A percentile compares a stretch with the other conserved stretches of the same genome.
Conservation (phyloP, 495 filamentous ascomycete species). For the Penicillium roqueforti region DNA sequence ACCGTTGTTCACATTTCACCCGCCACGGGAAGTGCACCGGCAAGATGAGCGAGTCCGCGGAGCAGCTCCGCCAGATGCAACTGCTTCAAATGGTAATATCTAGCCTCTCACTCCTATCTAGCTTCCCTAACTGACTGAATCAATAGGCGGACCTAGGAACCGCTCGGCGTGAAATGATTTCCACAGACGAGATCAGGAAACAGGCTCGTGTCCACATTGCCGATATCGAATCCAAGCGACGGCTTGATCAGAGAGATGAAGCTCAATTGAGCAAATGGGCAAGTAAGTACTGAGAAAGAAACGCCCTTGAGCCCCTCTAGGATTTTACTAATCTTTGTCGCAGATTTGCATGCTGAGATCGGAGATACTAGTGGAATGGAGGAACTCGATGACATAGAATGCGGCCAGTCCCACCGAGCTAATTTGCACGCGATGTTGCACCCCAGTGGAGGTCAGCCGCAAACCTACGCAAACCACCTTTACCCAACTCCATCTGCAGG, state of each 20-base stretch:
- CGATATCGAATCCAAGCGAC: background rate
- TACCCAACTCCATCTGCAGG: conserved; percentile 1
- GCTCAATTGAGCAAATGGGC: conserved; percentile 24
- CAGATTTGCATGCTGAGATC: conserved; percentile 29
- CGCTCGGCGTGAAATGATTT: conserved; percentile 30
- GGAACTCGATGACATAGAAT: conserved; percentile 25
- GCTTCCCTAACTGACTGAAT: background rate
- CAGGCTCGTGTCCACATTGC: background rate
- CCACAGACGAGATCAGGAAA: conserved; percentile 22
- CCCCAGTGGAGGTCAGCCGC: background rate
- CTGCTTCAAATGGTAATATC: conserved; percentile 29
- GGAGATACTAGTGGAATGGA: conserved; percentile 27
- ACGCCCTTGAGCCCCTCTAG: background rate
- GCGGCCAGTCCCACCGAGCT: conserved; percentile 38
- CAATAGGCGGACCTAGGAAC: conserved; percentile 35
- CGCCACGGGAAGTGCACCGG: background rate
- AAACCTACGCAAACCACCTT: background rate
- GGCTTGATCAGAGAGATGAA: conserved; percentile 9
- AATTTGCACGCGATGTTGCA: conserved; percentile 17
- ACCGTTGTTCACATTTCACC: background rate
- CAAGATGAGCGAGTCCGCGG: background rate
- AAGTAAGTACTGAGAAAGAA: conserved; percentile 21
- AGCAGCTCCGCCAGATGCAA: conserved; percentile 4
- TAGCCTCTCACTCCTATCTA: background rate
- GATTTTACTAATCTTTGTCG: background rate